Evolutionary conservation across 2,329 filamentous ascomycete genomes (phyloP).

Genomic region (Knufia petricola): DNA sequence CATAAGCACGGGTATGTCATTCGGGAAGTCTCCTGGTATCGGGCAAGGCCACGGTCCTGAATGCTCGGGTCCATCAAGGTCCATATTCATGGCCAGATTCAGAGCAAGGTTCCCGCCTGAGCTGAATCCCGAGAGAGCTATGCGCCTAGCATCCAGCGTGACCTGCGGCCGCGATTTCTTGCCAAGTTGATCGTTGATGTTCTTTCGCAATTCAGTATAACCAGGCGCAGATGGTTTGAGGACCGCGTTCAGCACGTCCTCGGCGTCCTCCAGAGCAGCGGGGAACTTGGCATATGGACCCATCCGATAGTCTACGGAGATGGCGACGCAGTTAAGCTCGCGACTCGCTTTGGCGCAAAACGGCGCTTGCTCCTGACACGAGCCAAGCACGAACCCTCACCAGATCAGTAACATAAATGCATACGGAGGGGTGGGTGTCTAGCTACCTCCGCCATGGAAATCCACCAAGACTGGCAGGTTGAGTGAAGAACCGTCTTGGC

Average conservation of each 20-base stretch:
- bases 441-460: conserved; percentile 23
- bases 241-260: conserved; percentile 37
- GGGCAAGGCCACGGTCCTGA: conserved; percentile 18
- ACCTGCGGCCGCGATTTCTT: conserved; percentile 12
- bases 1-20: conserved; percentile 19
- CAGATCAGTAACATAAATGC: no score
- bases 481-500: neutral
- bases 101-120: conserved; percentile 40
- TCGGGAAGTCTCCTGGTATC: conserved; percentile 11
- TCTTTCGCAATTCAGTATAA: conserved; percentile 15
- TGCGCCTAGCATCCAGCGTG: conserved; percentile 28
- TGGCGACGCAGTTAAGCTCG: conserved; percentile 32
- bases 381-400: conserved; percentile 22
- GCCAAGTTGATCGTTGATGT: conserved; percentile 15
- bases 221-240: conserved; percentile 25
- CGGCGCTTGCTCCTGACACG: conserved; percentile 30
- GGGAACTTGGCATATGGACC: conserved; percentile 40
- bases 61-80: conserved; percentile 14
- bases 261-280: conserved; percentile 39
- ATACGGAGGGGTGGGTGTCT: no score
- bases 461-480: conserved; percentile 20
- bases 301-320: conserved; percentile 41
- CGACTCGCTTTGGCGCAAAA: conserved; percentile 39
- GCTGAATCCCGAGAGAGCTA: conserved; percentile 38
- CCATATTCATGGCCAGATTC: conserved; percentile 18